Conservation (phyloP, 805 yeast genomes). For the Jamesozyma piceae region DNA sequence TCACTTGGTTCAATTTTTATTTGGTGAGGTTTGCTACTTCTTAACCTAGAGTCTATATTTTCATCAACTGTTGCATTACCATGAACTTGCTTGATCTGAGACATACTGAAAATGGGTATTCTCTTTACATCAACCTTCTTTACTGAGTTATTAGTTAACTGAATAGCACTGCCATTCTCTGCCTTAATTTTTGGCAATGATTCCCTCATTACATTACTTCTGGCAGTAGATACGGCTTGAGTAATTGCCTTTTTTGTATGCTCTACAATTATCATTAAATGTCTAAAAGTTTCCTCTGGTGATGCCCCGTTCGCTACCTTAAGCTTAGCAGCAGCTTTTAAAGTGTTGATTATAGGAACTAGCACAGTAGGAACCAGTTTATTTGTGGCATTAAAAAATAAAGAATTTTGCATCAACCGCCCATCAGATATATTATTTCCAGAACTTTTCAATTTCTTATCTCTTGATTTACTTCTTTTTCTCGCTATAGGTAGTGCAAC, state of each 20-base stretch:
- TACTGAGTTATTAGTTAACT: background rate
- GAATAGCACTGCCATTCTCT: background rate
- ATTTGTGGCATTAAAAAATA: constrained; percentile 10
- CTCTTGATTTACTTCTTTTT: constrained; percentile 13
- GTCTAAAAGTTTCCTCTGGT: constrained; percentile 25
- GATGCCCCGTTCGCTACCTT: constrained; percentile 29
- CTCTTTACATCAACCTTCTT: constrained; percentile 4
- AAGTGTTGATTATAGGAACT: constrained; percentile 25
- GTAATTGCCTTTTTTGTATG: constrained; percentile 27
- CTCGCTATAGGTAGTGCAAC: constrained; percentile 25
- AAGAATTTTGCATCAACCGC: constrained; percentile 5
- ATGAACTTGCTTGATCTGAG: constrained; percentile 13
- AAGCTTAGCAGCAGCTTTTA: constrained; percentile 29
- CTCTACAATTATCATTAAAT: constrained; percentile 23
- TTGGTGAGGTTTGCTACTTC: background rate
- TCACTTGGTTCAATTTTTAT: background rate
- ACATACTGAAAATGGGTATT: constrained; percentile 20
- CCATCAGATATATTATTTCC: constrained; percentile 1
- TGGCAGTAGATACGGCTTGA: constrained; percentile 1
- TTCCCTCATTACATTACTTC: background rate
- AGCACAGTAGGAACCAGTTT: constrained; percentile 22
- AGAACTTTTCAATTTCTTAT: background rate
- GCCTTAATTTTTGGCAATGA: background rate
- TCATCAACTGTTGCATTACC: constrained; percentile 1
- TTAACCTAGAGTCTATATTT: background rate